These are phyloP conservation scores for Rubus idaeus DNA, from an alignment of 306 rosid species.

Conservation along the genomic window DNA sequence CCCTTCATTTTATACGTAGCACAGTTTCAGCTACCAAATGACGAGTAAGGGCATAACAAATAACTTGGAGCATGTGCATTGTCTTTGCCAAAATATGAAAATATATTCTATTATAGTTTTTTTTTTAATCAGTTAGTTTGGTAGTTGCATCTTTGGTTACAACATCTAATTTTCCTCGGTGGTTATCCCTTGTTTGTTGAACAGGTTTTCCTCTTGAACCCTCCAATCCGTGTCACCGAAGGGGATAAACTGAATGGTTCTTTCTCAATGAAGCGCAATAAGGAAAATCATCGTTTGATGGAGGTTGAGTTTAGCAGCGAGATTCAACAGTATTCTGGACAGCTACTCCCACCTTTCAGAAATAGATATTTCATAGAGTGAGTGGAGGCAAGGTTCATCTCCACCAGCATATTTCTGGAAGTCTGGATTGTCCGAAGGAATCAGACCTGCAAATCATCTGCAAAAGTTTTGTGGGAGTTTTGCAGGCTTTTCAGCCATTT, in stretches of 20 bases:
- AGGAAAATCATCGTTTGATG: constrained; percentile 93
- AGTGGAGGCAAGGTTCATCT: constrained; percentile 22
- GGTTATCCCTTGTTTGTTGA: constrained; percentile 18
- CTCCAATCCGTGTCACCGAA: constrained; percentile 51
- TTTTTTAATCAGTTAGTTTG: background rate
- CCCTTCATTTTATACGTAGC: background rate
- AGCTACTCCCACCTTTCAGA: constrained; percentile 48
- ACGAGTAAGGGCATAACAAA: background rate
- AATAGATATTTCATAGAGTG: constrained; percentile 82
- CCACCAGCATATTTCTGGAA: constrained; percentile 6
- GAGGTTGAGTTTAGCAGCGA: constrained; percentile 86
- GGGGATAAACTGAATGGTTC: constrained; percentile 68
- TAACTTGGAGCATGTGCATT: background rate
- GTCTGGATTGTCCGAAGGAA: constrained; percentile 23
- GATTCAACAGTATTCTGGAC: constrained; percentile 55
- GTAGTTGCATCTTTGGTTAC: too few relatives aligned
- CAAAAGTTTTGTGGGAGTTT: constrained; percentile 27
- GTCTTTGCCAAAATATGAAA: background rate
- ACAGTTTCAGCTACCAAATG: background rate
- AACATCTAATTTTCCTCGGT: background rate
- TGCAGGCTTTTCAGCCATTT: constrained; percentile 24
- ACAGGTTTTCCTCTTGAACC: constrained; percentile 82
- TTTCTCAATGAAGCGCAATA: constrained; percentile 80
- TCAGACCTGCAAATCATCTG: constrained; percentile 12
- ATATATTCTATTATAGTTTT: background rate